These are phyloP conservation scores for Metschnikowia matae DNA, from an alignment of 805 yeast genomes.

Conservation along the genomic window DNA sequence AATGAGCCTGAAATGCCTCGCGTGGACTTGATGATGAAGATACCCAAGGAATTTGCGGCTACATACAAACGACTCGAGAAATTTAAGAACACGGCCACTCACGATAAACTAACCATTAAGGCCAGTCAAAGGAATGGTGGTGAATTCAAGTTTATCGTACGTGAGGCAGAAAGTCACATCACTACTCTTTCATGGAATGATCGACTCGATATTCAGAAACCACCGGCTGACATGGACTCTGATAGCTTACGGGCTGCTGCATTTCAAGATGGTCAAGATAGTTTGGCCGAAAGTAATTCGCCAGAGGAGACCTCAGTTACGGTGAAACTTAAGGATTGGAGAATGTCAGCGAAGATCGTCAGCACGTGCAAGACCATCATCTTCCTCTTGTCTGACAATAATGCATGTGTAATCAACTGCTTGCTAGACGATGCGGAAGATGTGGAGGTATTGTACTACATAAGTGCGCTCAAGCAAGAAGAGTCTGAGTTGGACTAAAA, in stretches of 20 bases:
- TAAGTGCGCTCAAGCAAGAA: constrained; percentile 30
- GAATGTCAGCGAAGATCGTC: constrained; percentile 55
- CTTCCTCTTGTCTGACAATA: constrained; percentile 52
- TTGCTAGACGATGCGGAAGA: constrained; percentile 59
- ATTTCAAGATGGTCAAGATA: constrained; percentile 8
- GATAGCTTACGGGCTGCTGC: constrained; percentile 22
- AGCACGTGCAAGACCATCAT: constrained; percentile 59
- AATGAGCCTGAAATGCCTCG: constrained; percentile 59
- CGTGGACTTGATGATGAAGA: constrained; percentile 53
- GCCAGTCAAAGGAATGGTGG: constrained; percentile 47
- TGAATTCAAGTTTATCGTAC: constrained; percentile 46
- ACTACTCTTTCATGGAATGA: constrained; percentile 61
- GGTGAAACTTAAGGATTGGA: constrained; percentile 65
- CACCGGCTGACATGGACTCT: constrained; percentile 19
- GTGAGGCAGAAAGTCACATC: constrained; percentile 50
- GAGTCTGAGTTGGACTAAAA: constrained; percentile 1
- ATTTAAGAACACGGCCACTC: constrained; percentile 42
- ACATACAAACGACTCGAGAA: constrained; percentile 63
- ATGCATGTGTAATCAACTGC: constrained; percentile 64
- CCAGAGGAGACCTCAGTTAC: constrained; percentile 41
- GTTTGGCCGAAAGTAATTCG: constrained; percentile 14
- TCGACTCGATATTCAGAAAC: constrained; percentile 42
- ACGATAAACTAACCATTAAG: constrained; percentile 45
- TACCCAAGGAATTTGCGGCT: constrained; percentile 45
- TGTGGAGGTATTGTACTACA: constrained; percentile 62